Evolutionary conservation across 192 early-diverging fungal genomes (phyloP).

Genomic region (Ramicandelaber brevisporus): DNA sequence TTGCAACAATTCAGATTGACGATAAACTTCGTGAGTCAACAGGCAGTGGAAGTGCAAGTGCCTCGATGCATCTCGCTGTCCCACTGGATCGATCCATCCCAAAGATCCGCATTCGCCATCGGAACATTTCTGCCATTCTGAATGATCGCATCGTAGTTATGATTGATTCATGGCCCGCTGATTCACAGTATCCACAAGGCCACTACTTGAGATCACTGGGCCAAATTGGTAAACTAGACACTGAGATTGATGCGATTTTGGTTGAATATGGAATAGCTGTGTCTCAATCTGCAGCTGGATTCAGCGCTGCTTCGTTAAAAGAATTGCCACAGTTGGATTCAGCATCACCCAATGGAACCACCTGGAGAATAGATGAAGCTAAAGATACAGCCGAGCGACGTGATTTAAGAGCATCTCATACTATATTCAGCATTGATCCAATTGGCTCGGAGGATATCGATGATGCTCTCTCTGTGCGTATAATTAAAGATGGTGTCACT

Average conservation of each 20-base stretch:
- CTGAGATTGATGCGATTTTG: constrained; percentile 48
- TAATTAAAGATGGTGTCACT: no score
- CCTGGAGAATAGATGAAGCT: no score
- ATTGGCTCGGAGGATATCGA: constrained; percentile 57
- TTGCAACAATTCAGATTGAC: constrained; percentile 39
- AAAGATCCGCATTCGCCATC: constrained; percentile 48
- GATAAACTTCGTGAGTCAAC: no score
- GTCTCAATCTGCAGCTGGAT: constrained; percentile 41
- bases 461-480: constrained; percentile 45
- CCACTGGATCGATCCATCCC: constrained; percentile 39
- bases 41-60: constrained; percentile 19
- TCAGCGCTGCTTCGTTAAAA: constrained; percentile 27
- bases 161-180: constrained; percentile 40
- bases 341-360: no score
- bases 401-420: constrained; percentile 13
- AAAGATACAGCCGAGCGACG: constrained; percentile 8
- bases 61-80: constrained; percentile 35
- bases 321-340: no score
- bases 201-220: constrained; percentile 49
- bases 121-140: constrained; percentile 21
- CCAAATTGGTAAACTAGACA: constrained; percentile 30
- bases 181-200: constrained; percentile 48
- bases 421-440: constrained; percentile 45
- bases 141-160: constrained; percentile 42
- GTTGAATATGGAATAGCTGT: constrained; percentile 53